These are phyloP conservation scores for Pseudogymnoascus sp. DNA, from an alignment of 2,329 filamentous ascomycete genomes.

Conservation along the genomic window DNA sequence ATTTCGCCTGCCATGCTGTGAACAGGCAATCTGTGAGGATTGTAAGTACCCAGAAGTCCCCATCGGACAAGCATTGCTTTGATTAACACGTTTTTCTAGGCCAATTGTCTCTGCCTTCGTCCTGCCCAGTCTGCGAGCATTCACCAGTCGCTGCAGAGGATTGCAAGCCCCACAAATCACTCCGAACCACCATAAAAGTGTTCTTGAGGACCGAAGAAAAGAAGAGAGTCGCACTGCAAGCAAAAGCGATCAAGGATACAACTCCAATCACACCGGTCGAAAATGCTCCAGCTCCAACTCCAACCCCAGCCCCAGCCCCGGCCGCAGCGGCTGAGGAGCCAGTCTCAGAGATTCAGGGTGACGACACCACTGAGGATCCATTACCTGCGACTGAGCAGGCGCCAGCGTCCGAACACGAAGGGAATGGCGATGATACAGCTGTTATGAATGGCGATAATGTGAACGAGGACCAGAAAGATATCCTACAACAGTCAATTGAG, in stretches of 20 bases:
- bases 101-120: slow-evolving; percentile 65
- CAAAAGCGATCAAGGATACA: slow-evolving; percentile 31
- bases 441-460: neutral
- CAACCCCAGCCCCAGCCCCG: slow-evolving; percentile 11
- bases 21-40: slow-evolving; percentile 83
- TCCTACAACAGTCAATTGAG: slow-evolving; percentile 32
- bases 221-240: slow-evolving; percentile 63
- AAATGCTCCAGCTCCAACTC: slow-evolving; percentile 10
- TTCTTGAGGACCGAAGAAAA: slow-evolving; percentile 88
- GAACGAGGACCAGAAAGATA: slow-evolving; percentile 27
- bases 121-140: slow-evolving; percentile 90
- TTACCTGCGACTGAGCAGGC: slow-evolving; percentile 10
- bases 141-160: slow-evolving; percentile 77
- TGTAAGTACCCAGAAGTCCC: slow-evolving; percentile 47
- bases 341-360: neutral
- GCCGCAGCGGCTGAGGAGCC: slow-evolving; percentile 10
- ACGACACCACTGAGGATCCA: slow-evolving; percentile 13
- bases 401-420: slow-evolving; percentile 5
- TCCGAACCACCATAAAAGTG: slow-evolving; percentile 87
- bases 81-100: slow-evolving; percentile 39
- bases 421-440: slow-evolving; percentile 12
- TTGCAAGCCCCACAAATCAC: slow-evolving; percentile 79
- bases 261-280: slow-evolving; percentile 27
- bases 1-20: slow-evolving; percentile 87
- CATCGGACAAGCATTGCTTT: slow-evolving; percentile 9